These are phyloP conservation scores for Tothia fuscella DNA, from an alignment of 2,329 filamentous ascomycete genomes.

Conservation along the genomic window DNA sequence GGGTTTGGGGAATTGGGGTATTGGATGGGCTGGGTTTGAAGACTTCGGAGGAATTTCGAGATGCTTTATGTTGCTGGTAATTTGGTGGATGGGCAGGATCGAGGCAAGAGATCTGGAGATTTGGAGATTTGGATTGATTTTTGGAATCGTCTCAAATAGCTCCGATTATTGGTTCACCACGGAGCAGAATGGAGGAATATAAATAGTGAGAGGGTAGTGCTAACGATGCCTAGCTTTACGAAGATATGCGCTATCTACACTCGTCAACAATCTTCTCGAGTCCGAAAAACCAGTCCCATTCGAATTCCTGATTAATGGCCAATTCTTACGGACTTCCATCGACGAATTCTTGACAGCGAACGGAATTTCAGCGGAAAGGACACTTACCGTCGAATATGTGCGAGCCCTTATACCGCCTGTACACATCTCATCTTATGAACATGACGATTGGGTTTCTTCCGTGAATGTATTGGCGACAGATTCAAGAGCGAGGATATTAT, in stretches of 20 bases:
- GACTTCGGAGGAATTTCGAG: no score
- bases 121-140: no score
- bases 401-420: constrained; percentile 79
- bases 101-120: no score
- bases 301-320: constrained; percentile 92
- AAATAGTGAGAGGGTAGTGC: no score
- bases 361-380: constrained; percentile 80
- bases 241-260: constrained; percentile 47
- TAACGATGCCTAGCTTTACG: constrained; percentile 38
- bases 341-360: constrained; percentile 81
- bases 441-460: constrained; percentile 91
- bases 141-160: no score
- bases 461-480: constrained; percentile 68
- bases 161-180: no score
- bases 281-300: constrained; percentile 59
- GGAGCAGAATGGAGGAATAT: no score
- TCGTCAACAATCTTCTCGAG: constrained; percentile 50
- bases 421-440: constrained; percentile 85
- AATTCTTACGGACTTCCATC: constrained; percentile 77
- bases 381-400: constrained; percentile 82
- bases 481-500: constrained; percentile 65
- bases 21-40: no score
- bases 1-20: no score
- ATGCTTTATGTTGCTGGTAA: no score
- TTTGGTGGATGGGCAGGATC: no score